Base-by-base conservation (phyloP, 768 basidiomycete genomes). In the Pleurotus citrinopileatus region DNA sequence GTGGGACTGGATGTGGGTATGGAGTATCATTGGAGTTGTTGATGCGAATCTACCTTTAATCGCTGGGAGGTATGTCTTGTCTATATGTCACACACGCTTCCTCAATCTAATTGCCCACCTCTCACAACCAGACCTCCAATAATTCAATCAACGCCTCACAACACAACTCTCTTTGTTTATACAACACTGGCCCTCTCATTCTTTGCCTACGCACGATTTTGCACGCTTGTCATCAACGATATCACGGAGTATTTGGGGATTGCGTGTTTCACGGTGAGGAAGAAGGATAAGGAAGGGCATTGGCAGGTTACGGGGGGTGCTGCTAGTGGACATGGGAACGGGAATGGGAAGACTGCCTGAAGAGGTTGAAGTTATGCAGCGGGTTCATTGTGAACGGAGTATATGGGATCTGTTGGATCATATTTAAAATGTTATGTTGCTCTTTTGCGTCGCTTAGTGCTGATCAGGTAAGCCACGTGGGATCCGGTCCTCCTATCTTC, bases 211-310 rank as follows among this genome's bases (percentile, higher is more conserved):
- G 82, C 77, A 22, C 79, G 87, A 40, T 95, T 95, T 69, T 89
- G 87, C 61, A 77, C 81, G 25, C 73, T 87, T n/a, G 92, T 95
- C 53, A 93, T 95, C 61, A 70, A 69, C 56, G 89, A 94, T 59
- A 92, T 98, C 69, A 96, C 93, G 54, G 82, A 94, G 56, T 88
- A 87, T 70, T 79, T 96, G 57, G 96, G 96, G 10, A 93, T 97
- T 61, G 96, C 93, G 1, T 98, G 94, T 73, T 94, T 97, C 64
- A 93, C 90, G 13, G 94, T 97, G 42, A 77, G 86, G 52, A 94
- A 91, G 74, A 90, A 84, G 78, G 91, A 93, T 59, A 72, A 72
- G 32, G 67, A 78, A 42, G 88, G 89, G 9, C 71, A 77, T 15
- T 91, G 89, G 89, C 60, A 60, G 19, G 34, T 13, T 17, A 27